Conservation (phyloP, 257 asterid genomes). For the Solanum lycopersicoides region DNA sequence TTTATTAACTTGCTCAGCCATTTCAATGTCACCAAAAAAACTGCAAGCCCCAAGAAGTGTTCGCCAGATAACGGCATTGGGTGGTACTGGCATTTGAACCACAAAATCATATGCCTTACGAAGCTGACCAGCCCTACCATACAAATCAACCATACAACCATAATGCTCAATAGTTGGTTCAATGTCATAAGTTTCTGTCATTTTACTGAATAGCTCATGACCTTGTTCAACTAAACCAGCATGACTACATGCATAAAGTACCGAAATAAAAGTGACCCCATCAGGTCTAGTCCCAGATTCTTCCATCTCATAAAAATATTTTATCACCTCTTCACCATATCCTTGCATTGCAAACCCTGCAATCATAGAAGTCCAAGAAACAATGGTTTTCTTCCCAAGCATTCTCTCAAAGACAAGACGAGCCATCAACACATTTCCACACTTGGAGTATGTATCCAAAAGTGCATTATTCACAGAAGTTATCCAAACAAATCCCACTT, state of each 20-base stretch:
- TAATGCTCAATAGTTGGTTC: conserved; percentile 66
- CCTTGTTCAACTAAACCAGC: conserved; percentile 73
- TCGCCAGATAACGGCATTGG: conserved; percentile 74
- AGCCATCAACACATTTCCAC: conserved; percentile 71
- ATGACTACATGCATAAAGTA: conserved; percentile 85
- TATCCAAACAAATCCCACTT: conserved; percentile 56
- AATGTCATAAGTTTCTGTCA: conserved; percentile 42
- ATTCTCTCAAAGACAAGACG: conserved; percentile 49
- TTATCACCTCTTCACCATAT: conserved; percentile 52
- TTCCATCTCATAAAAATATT: conserved; percentile 58
- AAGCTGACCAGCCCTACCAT: conserved; percentile 67
- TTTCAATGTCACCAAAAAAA: conserved; percentile 49
- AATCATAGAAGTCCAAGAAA: conserved; percentile 80
- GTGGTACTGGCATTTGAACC: conserved; percentile 51
- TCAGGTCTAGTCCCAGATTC: conserved; percentile 52
- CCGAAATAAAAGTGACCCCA: conserved; percentile 38
- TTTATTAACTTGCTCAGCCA: conserved; percentile 54
- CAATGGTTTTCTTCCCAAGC: conserved; percentile 43
- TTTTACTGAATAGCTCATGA: conserved; percentile 34
- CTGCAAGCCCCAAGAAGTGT: conserved; percentile 90
- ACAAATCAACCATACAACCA: conserved; percentile 94
- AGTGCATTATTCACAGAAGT: conserved; percentile 70
- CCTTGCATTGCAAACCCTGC: conserved; percentile 82
- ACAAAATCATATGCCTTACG: conserved; percentile 55
- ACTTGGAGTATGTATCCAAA: conserved; percentile 63